phyloP scores from a whole-genome alignment of 179 eudicot genomes.

The Beta lomatogona region DNA sequence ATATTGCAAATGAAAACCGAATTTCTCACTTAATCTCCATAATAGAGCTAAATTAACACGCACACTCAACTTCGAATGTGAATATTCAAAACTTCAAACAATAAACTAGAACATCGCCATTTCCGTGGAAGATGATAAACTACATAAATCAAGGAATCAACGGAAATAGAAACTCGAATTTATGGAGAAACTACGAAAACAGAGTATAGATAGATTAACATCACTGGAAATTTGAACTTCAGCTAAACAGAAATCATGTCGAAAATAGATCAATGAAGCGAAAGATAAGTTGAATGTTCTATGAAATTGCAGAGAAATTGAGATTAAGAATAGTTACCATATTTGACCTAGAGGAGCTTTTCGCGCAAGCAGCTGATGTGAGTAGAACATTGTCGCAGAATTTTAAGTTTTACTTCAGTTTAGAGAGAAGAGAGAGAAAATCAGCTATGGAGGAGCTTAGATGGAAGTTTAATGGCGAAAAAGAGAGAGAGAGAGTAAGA shows the following conservation, averaged over 20 bases:
- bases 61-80: background rate
- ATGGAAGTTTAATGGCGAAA: background rate
- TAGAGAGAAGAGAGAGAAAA: conserved; percentile 16
- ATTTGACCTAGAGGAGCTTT: conserved; percentile 90
- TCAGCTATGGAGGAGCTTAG: background rate
- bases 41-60: background rate
- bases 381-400: conserved; percentile 63
- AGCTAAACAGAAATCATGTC: background rate
- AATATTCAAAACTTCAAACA: background rate
- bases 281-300: background rate
- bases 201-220: background rate
- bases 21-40: background rate
- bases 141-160: background rate
- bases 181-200: background rate
- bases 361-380: conserved; percentile 86
- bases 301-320: background rate
- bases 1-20: background rate
- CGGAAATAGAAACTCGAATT: background rate
- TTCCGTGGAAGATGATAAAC: background rate
- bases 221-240: background rate
- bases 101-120: background rate
- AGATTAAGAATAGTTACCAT: conserved; percentile 45
- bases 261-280: background rate
- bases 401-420: background rate
- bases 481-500: background rate